Evolutionary conservation across 1,139 yeast species (phyloP).

Genomic region (Taphrina deformans): DNA sequence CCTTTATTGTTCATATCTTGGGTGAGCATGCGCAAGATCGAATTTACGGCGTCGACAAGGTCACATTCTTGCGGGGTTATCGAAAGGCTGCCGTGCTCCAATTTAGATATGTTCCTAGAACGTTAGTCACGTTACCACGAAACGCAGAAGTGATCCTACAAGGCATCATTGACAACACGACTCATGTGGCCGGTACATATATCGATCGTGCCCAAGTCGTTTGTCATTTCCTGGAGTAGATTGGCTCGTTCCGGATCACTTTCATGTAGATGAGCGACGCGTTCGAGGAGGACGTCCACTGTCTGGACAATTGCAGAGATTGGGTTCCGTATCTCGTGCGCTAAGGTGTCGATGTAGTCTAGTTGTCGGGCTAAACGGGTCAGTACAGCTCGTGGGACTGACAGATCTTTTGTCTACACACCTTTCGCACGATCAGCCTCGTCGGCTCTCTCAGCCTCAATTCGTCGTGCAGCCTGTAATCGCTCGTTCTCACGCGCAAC

Average conservation of each 20-base stretch:
- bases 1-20: conserved; percentile 6
- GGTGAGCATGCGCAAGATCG: conserved; percentile 2
- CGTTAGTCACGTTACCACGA: not conserved
- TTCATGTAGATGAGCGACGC: not conserved
- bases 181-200: conserved; percentile 18
- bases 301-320: conserved; percentile 36
- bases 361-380: conserved; percentile 34
- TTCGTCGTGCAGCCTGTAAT: conserved; percentile 36
- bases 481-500: conserved; percentile 36
- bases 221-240: not conserved
- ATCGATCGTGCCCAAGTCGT: conserved; percentile 12
- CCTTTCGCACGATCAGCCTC: conserved; percentile 38
- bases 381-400: not conserved
- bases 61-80: not conserved
- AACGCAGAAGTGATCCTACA: not conserved
- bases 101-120: conserved; percentile 1
- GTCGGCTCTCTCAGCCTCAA: conserved; percentile 39
- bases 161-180: conserved; percentile 16
- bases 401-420: not conserved
- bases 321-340: conserved; percentile 40
- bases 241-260: not conserved
- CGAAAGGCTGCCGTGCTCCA: conserved; percentile 9
- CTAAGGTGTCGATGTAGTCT: conserved; percentile 38
- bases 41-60: not conserved
- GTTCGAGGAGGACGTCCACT: conserved; percentile 27